Conservation (phyloP, 495 filamentous ascomycete species). For the Filosporella fistucella region DNA sequence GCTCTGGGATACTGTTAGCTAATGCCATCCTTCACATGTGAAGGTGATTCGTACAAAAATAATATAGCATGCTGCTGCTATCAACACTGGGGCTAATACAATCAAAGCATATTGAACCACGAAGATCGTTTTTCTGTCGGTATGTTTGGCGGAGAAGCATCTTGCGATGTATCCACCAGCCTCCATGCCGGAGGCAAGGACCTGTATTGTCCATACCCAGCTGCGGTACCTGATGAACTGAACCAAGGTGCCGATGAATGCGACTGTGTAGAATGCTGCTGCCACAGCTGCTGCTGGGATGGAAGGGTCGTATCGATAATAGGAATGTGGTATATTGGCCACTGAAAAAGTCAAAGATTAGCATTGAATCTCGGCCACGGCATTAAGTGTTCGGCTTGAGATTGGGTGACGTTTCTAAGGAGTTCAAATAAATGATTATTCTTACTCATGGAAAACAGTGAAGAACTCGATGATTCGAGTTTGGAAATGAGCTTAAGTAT, state of each 20-base stretch:
- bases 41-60: constrained; percentile 23
- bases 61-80: constrained; percentile 33
- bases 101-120: constrained; percentile 30
- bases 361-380: too few relatives aligned
- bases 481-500: too few relatives aligned
- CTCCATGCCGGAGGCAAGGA: constrained; percentile 42
- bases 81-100: constrained; percentile 32
- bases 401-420: too few relatives aligned
- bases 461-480: too few relatives aligned
- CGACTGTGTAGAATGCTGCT: constrained; percentile 26
- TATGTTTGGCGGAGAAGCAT: constrained; percentile 30
- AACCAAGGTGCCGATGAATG: constrained; percentile 31
- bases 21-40: background rate
- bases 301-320: constrained; percentile 29
- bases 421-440: too few relatives aligned
- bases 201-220: constrained; percentile 42
- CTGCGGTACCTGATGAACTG: constrained; percentile 37
- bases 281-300: constrained; percentile 24
- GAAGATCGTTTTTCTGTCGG: constrained; percentile 27
- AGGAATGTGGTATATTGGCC: too few relatives aligned
- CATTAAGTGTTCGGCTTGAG: too few relatives aligned
- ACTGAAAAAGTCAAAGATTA: too few relatives aligned
- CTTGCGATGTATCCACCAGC: constrained; percentile 39
- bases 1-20: constrained; percentile 10
- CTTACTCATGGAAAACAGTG: too few relatives aligned